Evolutionary conservation across 306 rosid species (phyloP).

Genomic region (Abrus pulchellus): DNA sequence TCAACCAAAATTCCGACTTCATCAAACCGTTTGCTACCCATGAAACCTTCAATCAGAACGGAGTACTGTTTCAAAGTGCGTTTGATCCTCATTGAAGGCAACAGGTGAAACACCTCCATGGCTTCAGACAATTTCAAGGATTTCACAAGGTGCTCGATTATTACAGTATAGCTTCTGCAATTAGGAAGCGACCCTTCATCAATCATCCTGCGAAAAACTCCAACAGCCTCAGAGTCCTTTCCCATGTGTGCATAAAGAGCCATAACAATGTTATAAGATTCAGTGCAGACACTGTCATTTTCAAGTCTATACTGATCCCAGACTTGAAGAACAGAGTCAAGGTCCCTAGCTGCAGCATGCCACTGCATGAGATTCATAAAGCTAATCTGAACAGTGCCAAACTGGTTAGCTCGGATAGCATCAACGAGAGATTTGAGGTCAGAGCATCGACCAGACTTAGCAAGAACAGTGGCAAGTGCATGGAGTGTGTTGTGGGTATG

Average conservation of each 20-base stretch:
- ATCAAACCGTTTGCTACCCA: conserved; percentile 58
- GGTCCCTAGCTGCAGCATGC: conserved; percentile 67
- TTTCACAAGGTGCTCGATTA: conserved; percentile 82
- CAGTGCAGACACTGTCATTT: conserved; percentile 57
- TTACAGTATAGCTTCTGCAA: conserved; percentile 70
- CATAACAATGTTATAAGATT: conserved; percentile 79
- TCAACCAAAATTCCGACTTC: conserved; percentile 60
- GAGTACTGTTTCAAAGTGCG: conserved; percentile 71
- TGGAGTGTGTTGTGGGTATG: conserved; percentile 74
- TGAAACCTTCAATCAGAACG: conserved; percentile 61
- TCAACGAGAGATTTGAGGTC: conserved; percentile 68
- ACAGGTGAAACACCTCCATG: conserved; percentile 62
- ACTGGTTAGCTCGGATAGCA: conserved; percentile 58
- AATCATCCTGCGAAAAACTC: conserved; percentile 62
- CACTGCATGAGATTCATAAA: conserved; percentile 77
- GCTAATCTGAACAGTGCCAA: conserved; percentile 56
- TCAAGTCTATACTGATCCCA: conserved; percentile 67
- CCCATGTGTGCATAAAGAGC: conserved; percentile 66
- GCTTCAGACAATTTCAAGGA: conserved; percentile 60
- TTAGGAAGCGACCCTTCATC: conserved; percentile 77
- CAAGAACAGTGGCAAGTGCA: conserved; percentile 78
- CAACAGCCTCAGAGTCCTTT: conserved; percentile 63
- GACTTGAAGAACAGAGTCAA: conserved; percentile 64
- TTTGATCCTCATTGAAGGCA: conserved; percentile 78
- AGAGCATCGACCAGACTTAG: conserved; percentile 58